Percentiles rank a stretch among this genome's conserved stretches.
Evolutionary conservation across 768 basidiomycete species (phyloP).

Genomic region (Hygrophorus pudorinus): DNA sequence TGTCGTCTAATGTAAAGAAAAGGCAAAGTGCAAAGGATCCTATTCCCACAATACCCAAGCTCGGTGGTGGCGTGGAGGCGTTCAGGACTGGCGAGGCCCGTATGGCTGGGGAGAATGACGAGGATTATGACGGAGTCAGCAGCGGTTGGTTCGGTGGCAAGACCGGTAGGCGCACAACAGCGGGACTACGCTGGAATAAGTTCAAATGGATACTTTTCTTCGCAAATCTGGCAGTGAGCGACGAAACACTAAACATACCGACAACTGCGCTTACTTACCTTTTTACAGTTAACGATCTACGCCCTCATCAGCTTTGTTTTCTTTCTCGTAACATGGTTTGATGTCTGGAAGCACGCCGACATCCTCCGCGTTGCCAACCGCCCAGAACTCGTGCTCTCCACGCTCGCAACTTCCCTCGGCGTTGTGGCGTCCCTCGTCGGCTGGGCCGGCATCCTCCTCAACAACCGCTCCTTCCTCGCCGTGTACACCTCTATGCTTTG

Average conservation of each 20-base stretch:
- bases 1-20: slow-evolving; percentile 30
- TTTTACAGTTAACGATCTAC: slow-evolving; percentile 47
- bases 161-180: slow-evolving; percentile 25
- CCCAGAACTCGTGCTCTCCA: slow-evolving; percentile 60
- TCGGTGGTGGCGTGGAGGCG: slow-evolving; percentile 64
- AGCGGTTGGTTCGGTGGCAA: slow-evolving; percentile 32
- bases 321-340: slow-evolving; percentile 67
- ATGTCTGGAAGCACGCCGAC: slow-evolving; percentile 59
- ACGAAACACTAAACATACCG: not conserved
- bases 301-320: slow-evolving; percentile 54
- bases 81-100: slow-evolving; percentile 42
- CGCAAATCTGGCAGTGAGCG: slow-evolving; percentile 40
- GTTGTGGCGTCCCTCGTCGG: slow-evolving; percentile 64
- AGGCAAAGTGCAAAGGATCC: slow-evolving; percentile 23
- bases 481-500: slow-evolving; percentile 69
- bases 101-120: slow-evolving; percentile 41
- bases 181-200: slow-evolving; percentile 58
- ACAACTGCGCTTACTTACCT: not conserved
- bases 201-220: slow-evolving; percentile 79
- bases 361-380: slow-evolving; percentile 63
- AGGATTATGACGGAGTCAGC: slow-evolving; percentile 40
- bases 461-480: slow-evolving; percentile 76
- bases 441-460: slow-evolving; percentile 71
- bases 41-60: slow-evolving; percentile 38
- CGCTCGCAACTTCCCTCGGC: slow-evolving; percentile 48